phyloP scores from a whole-genome alignment of 805 yeast genomes.

The Saturnispora sekii region DNA sequence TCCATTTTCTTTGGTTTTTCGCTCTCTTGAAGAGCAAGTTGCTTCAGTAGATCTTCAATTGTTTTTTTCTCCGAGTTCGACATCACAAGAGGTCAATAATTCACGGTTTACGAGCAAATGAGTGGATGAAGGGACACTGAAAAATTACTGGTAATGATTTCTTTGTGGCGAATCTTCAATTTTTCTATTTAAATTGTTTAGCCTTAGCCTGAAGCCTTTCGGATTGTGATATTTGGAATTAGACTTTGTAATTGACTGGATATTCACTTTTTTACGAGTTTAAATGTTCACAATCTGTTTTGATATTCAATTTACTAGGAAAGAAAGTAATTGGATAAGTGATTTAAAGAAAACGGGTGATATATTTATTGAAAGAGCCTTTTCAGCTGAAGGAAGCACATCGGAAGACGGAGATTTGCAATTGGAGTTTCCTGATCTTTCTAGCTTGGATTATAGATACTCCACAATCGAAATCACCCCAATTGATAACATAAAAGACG shows the following conservation, averaged over 20 bases:
- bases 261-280: too few species aligned
- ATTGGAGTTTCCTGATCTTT: neutral
- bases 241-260: neutral
- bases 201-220: too few species aligned
- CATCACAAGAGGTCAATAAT: neutral
- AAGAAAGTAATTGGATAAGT: neutral
- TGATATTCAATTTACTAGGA: neutral
- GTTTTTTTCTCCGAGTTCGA: conserved; percentile 22
- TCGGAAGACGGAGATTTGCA: neutral
- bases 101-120: too few species aligned
- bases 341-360: neutral
- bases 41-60: conserved; percentile 52
- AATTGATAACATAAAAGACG: conserved; percentile 15
- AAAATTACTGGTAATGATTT: too few species aligned
- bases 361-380: neutral
- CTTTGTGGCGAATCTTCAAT: too few species aligned
- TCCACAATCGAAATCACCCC: conserved; percentile 26
- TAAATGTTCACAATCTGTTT: conserved; percentile 4
- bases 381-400: neutral
- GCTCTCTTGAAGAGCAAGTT: conserved; percentile 39
- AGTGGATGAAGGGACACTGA: too few species aligned
- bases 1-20: conserved; percentile 61
- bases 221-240: too few species aligned
- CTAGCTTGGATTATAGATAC: conserved; percentile 25
- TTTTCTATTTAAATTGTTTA: too few species aligned